Evolutionary conservation across 2,329 filamentous ascomycete genomes (phyloP).

Genomic region (Rutstroemia sp.): DNA sequence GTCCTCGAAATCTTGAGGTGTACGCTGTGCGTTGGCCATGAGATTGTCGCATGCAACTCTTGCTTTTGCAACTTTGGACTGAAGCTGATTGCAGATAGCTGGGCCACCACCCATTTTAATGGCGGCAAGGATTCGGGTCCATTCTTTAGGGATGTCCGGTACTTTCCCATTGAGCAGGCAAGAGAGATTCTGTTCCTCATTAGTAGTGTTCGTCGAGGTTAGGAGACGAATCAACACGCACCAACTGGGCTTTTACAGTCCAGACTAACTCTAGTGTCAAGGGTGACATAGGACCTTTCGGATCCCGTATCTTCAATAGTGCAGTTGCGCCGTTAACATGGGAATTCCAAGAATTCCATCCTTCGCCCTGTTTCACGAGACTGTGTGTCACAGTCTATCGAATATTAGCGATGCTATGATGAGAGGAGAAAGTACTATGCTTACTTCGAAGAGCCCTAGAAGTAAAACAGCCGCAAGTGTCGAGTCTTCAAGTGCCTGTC

Average conservation of each 20-base stretch:
- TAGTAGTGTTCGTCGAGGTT: background rate
- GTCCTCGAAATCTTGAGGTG: background rate
- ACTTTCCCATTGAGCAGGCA: slow-evolving; percentile 6
- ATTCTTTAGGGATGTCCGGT: background rate
- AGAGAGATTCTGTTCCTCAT: background rate
- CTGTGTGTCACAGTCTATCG: slow-evolving; percentile 1
- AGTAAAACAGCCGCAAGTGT: slow-evolving; percentile 8
- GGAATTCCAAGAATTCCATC: slow-evolving; percentile 8
- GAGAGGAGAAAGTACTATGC: background rate
- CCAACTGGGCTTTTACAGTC: background rate
- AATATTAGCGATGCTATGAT: background rate
- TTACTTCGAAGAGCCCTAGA: slow-evolving; percentile 4
- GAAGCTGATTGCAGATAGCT: slow-evolving; percentile 3
- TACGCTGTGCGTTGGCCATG: slow-evolving; percentile 2
- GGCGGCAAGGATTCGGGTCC: background rate
- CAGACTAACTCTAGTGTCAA: slow-evolving; percentile 4
- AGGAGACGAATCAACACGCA: background rate
- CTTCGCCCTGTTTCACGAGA: slow-evolving; percentile 1
- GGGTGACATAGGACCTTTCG: background rate
- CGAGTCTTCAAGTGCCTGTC: background rate
- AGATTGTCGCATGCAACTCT: slow-evolving; percentile 3
- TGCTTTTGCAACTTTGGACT: slow-evolving; percentile 1
- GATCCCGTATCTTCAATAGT: slow-evolving; percentile 4
- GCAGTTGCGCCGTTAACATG: background rate
- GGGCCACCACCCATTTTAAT: background rate